Percentiles rank a stretch among this genome's conserved stretches.
Evolutionary conservation across 1,139 yeast genomes (phyloP).

Genomic region (Zhuliangozyma parablackwelliae): DNA sequence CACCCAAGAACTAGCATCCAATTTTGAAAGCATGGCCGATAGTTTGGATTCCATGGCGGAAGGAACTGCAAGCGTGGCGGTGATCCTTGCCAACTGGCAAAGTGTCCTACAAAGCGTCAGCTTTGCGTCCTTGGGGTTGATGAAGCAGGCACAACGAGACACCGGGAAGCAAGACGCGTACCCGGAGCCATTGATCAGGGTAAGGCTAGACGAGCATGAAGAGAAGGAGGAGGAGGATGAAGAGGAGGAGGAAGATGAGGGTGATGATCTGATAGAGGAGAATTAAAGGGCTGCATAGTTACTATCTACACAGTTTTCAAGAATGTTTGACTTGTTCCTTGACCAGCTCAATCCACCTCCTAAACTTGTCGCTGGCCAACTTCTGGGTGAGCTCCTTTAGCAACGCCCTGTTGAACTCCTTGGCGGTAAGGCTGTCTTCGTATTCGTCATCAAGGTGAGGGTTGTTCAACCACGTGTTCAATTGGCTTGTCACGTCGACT

Average conservation of each 20-base stretch:
- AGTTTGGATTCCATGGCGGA: conserved; percentile 48
- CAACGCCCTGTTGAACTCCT: conserved; percentile 13
- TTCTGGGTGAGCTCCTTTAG: conserved; percentile 11
- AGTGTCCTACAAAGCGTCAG: conserved; percentile 62
- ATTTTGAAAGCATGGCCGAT: conserved; percentile 46
- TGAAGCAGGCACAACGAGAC: conserved; percentile 44
- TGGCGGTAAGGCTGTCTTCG: conserved; percentile 8
- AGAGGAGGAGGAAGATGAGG: conserved; percentile 5
- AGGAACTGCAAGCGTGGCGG: conserved; percentile 56
- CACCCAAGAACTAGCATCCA: conserved; percentile 43
- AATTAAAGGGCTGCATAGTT: no score
- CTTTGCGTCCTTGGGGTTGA: conserved; percentile 59
- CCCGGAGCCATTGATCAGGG: conserved; percentile 62
- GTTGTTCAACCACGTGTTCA: conserved; percentile 9
- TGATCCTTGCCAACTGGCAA: conserved; percentile 65
- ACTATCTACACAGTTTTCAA: no score
- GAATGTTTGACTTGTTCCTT: conserved; percentile 11
- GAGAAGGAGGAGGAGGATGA: conserved; percentile 4
- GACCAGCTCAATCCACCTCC: conserved; percentile 26
- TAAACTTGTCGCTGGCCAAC: conserved; percentile 17
- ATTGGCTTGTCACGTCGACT: conserved; percentile 5
- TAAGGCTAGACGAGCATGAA: conserved; percentile 41
- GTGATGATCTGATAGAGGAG: not conserved
- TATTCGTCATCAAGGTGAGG: conserved; percentile 6
- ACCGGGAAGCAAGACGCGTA: conserved; percentile 34